Evolutionary conservation across 176 grass and related monocot genomes (phyloP).

Genomic region (Cocos nucifera): DNA sequence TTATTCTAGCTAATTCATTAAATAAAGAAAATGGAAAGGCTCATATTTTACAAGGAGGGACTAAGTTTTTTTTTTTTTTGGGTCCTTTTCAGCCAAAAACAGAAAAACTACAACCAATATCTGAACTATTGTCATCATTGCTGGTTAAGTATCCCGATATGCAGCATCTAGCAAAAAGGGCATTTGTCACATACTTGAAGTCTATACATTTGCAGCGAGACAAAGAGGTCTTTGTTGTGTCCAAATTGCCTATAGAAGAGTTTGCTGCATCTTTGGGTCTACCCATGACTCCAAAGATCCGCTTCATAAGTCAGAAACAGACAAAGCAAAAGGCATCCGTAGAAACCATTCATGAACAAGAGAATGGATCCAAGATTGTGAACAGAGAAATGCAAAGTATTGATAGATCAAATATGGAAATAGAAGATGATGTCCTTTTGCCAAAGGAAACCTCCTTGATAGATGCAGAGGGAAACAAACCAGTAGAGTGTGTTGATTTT

Average conservation of each 20-base stretch:
- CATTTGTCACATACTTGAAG: constrained; percentile 79
- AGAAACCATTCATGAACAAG: constrained; percentile 11
- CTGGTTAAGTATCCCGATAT: constrained; percentile 66
- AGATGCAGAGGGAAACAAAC: constrained; percentile 27
- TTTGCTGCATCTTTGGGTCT: constrained; percentile 75
- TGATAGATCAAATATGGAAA: constrained; percentile 10
- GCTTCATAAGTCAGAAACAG: constrained; percentile 54
- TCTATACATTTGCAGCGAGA: constrained; percentile 54
- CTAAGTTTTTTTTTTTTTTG: no score
- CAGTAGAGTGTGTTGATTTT: constrained; percentile 25
- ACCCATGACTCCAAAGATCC: constrained; percentile 50
- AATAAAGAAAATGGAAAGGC: no score
- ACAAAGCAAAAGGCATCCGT: constrained; percentile 20
- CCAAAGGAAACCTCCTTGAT: constrained; percentile 30
- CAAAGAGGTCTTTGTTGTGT: constrained; percentile 73
- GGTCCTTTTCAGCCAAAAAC: constrained; percentile 46
- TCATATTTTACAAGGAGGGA: no score
- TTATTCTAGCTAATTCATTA: no score
- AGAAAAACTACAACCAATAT: constrained; percentile 69
- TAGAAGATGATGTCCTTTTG: constrained; percentile 48
- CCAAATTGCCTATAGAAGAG: constrained; percentile 53
- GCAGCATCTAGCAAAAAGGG: constrained; percentile 70
- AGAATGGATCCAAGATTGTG: constrained; percentile 17
- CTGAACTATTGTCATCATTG: constrained; percentile 54
- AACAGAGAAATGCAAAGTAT: constrained; percentile 20